A percentile compares a stretch with the other conserved stretches of the same genome.
Evolutionary conservation across 2,329 filamentous ascomycete genomes (phyloP).

Genomic region (Fusarium vanettenii): DNA sequence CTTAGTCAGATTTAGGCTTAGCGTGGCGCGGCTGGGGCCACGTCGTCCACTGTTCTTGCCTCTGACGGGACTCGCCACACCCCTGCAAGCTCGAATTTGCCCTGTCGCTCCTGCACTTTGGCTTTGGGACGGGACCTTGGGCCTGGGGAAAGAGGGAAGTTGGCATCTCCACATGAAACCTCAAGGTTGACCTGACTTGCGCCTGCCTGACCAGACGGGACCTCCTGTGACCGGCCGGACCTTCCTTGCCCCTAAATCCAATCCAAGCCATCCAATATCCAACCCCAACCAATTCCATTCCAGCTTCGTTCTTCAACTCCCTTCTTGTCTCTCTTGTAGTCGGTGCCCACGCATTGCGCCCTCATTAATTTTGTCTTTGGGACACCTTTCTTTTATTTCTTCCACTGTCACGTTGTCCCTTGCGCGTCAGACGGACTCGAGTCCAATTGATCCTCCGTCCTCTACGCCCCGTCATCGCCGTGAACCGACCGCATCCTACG

Average conservation of each 20-base stretch:
- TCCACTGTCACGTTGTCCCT: neutral
- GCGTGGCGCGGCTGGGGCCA: slow-evolving; percentile 29
- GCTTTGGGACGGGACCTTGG: neutral
- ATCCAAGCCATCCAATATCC: slow-evolving; percentile 36
- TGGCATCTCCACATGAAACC: slow-evolving; percentile 4
- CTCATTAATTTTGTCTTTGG: neutral
- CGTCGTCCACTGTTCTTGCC: slow-evolving; percentile 27
- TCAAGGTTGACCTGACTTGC: slow-evolving; percentile 1
- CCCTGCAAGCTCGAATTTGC: slow-evolving; percentile 19
- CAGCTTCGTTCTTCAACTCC: slow-evolving; percentile 24
- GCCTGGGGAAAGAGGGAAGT: slow-evolving; percentile 8
- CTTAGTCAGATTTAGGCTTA: slow-evolving; percentile 20
- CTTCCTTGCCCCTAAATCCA: slow-evolving; percentile 36
- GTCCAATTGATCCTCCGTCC: neutral
- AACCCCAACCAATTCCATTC: slow-evolving; percentile 33
- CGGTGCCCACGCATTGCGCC: slow-evolving; percentile 3
- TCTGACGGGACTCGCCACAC: slow-evolving; percentile 4
- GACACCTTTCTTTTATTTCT: slow-evolving; percentile 5
- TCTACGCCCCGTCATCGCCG: slow-evolving; percentile 6
- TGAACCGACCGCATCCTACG: slow-evolving; percentile 34
- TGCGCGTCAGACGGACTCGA: slow-evolving; percentile 15
- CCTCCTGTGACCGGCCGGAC: slow-evolving; percentile 27
- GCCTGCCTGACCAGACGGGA: neutral
- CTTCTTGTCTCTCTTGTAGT: slow-evolving; percentile 24
- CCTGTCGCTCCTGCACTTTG: slow-evolving; percentile 1